Conservation (phyloP, 805 yeast species). For the Cyberlindnera petersonii region DNA sequence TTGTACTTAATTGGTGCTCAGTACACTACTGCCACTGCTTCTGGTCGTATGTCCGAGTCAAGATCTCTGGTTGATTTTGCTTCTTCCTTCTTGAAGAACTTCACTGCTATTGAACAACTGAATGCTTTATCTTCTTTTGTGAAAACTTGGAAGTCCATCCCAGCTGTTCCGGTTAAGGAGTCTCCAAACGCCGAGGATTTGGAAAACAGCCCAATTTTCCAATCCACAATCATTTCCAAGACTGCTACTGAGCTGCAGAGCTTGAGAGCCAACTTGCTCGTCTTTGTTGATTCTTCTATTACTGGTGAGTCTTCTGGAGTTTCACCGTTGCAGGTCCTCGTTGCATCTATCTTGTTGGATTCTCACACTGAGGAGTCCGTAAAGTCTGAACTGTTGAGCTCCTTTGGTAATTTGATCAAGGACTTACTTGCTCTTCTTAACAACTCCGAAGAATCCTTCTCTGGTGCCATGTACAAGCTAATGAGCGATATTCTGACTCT, state of each 20-base stretch:
- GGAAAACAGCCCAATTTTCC: slow-evolving; percentile 56
- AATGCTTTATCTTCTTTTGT: slow-evolving; percentile 48
- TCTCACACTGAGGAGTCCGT: slow-evolving; percentile 15
- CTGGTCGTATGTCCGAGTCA: slow-evolving; percentile 63
- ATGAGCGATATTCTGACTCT: slow-evolving; percentile 62
- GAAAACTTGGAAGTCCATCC: slow-evolving; percentile 45
- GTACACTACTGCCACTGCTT: slow-evolving; percentile 49
- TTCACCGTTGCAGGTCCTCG: slow-evolving; percentile 50
- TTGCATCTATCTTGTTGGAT: slow-evolving; percentile 49
- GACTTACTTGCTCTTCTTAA: slow-evolving; percentile 15
- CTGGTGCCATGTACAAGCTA: slow-evolving; percentile 26
- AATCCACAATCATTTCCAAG: slow-evolving; percentile 52
- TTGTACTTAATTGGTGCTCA: slow-evolving; percentile 80
- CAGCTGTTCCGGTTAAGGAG: slow-evolving; percentile 28
- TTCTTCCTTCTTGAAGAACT: slow-evolving; percentile 62
- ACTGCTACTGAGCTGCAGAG: slow-evolving; percentile 43
- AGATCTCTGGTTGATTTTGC: slow-evolving; percentile 68
- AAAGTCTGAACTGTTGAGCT: slow-evolving; percentile 9
- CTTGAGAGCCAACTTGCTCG: slow-evolving; percentile 49
- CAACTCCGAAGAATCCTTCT: slow-evolving; percentile 10
- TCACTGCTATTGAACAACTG: slow-evolving; percentile 65
- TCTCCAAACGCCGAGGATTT: slow-evolving; percentile 31
- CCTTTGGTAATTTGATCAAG: slow-evolving; percentile 23
- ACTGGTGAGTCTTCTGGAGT: slow-evolving; percentile 36
- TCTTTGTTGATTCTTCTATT: slow-evolving; percentile 46